Percentiles rank a stretch among this genome's conserved stretches.
phyloP scores from a whole-genome alignment of 345 rosid genomes.

The Ricinus communis region DNA sequence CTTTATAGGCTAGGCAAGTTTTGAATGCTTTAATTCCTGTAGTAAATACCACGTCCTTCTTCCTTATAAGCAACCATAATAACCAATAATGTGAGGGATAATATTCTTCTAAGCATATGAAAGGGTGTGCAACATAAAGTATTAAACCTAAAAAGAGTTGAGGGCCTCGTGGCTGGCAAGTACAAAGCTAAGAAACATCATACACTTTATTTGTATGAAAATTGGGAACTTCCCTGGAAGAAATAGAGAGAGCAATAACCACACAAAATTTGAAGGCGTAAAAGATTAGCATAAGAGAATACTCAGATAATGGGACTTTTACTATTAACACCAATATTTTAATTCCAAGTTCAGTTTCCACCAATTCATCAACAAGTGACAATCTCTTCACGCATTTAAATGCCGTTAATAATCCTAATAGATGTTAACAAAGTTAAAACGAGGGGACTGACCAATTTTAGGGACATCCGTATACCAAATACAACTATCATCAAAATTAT shows the following conservation, averaged over 20 bases:
- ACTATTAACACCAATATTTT: constrained; percentile 12
- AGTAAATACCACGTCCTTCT: too few relatives aligned
- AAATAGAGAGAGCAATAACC: neutral
- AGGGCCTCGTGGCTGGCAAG: too few relatives aligned
- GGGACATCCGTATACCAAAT: constrained; percentile 8
- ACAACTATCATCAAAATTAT: neutral
- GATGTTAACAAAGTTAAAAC: constrained; percentile 11
- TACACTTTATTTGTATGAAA: too few relatives aligned
- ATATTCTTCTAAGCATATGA: constrained; percentile 6
- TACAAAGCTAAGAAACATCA: too few relatives aligned
- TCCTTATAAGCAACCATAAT: too few relatives aligned
- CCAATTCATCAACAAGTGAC: constrained; percentile 9
- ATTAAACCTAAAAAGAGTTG: too few relatives aligned
- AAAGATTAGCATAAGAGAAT: neutral
- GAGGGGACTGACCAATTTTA: constrained; percentile 2
- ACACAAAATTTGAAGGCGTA: neutral
- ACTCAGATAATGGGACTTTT: neutral
- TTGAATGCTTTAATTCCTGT: too few relatives aligned
- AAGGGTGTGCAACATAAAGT: too few relatives aligned
- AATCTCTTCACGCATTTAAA: neutral
- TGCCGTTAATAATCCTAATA: constrained; percentile 12
- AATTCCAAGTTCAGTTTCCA: constrained; percentile 10
- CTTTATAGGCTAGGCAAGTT: too few relatives aligned
- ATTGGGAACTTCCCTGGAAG: too few relatives aligned
- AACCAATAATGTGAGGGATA: too few relatives aligned